phyloP scores from a whole-genome alignment of 345 rosid genomes.

The Eutrema japonicum region DNA sequence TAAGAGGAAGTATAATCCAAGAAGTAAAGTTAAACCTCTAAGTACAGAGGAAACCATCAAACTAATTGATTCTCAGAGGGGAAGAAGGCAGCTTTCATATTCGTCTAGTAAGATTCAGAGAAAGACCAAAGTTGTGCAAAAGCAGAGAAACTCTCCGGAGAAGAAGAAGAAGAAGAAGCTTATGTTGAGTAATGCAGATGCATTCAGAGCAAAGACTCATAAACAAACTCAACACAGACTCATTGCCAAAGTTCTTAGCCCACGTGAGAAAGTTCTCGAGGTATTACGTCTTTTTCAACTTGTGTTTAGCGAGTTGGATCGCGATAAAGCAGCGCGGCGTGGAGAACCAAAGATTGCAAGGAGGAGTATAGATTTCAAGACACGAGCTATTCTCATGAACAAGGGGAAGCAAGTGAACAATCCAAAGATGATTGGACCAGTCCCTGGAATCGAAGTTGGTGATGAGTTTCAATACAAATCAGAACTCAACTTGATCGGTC shows the following conservation, averaged over 20 bases:
- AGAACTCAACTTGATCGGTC: constrained; percentile 76
- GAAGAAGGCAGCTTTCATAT: neutral
- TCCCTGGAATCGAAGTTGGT: constrained; percentile 88
- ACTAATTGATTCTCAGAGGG: constrained; percentile 9
- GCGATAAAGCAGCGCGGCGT: neutral
- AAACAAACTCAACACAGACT: no score
- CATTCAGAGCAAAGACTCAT: no score
- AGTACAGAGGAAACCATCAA: constrained; percentile 7
- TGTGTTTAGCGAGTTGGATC: neutral
- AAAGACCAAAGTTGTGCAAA: neutral
- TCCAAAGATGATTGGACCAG: constrained; percentile 55
- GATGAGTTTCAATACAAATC: constrained; percentile 78
- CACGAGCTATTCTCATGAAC: no score
- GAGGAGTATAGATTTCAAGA: no score
- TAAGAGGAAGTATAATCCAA: neutral
- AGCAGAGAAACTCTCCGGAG: no score
- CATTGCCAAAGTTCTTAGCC: neutral
- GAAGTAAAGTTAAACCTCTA: constrained; percentile 26
- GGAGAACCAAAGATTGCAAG: no score
- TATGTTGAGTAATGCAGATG: no score
- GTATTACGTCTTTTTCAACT: neutral
- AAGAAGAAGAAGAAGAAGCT: no score
- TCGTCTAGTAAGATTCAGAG: neutral
- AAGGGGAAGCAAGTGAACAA: no score
- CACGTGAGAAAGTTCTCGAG: constrained; percentile 18